These are phyloP conservation scores for Coemansia sp. DNA, from an alignment of 192 early-diverging fungal genomes.

Conservation along the genomic window DNA sequence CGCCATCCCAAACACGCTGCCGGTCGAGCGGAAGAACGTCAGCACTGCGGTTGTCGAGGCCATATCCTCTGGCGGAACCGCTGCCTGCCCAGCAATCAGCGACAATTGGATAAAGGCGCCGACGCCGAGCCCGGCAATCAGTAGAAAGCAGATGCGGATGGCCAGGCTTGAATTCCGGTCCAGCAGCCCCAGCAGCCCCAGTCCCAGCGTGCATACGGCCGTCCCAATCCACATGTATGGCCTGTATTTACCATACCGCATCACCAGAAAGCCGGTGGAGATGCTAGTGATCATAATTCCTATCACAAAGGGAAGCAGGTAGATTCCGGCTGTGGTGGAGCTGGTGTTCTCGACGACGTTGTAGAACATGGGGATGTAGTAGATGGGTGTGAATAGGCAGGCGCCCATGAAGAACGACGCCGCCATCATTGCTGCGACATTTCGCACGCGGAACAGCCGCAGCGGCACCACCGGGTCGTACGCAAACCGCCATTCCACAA, in stretches of 20 bases:
- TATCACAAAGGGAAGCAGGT: slow-evolving; percentile 59
- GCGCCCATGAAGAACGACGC: slow-evolving; percentile 62
- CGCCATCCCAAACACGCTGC: slow-evolving; percentile 64
- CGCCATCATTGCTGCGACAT: slow-evolving; percentile 57
- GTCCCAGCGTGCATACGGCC: slow-evolving; percentile 62
- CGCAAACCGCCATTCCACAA: slow-evolving; percentile 57
- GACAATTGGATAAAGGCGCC: slow-evolving; percentile 76
- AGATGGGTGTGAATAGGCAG: slow-evolving; percentile 62
- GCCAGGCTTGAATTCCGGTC: slow-evolving; percentile 49
- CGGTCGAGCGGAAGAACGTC: slow-evolving; percentile 68
- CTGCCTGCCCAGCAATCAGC: slow-evolving; percentile 68
- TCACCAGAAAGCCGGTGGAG: slow-evolving; percentile 64
- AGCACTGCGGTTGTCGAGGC: slow-evolving; percentile 67
- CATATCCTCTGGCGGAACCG: slow-evolving; percentile 60
- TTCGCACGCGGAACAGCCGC: slow-evolving; percentile 58
- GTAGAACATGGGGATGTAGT: slow-evolving; percentile 67
- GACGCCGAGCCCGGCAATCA: slow-evolving; percentile 73
- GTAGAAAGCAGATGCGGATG: slow-evolving; percentile 61
- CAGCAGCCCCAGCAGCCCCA: slow-evolving; percentile 63
- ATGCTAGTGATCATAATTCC: slow-evolving; percentile 64
- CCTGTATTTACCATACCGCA: slow-evolving; percentile 59
- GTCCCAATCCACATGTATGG: slow-evolving; percentile 74
- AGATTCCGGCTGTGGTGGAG: slow-evolving; percentile 60
- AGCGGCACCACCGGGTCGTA: slow-evolving; percentile 68
- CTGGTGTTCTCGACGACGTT: slow-evolving; percentile 59